Base-by-base conservation (phyloP, 1,284 basidiomycete genomes). In the Entoloma clypeatum region DNA sequence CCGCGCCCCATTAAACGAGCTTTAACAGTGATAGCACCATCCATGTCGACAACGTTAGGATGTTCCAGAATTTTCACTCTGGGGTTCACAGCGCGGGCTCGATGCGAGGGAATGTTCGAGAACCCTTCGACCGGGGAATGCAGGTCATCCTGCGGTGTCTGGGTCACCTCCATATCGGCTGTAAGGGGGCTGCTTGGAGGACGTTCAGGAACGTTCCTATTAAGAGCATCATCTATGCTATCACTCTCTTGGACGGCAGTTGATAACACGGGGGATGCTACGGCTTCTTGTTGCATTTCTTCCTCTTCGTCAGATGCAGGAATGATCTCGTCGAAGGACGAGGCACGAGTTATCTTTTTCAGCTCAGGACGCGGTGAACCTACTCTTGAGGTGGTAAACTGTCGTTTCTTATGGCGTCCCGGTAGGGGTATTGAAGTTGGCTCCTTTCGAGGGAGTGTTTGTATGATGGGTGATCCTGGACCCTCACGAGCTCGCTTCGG, bases 41-140 rank as follows among this genome's bases (percentile, higher is more conserved):
- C 61, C 44, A 64, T 49, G 6, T 41, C 45, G 25, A 52, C 43
- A n/a, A 67, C 53, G 29, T 54, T 43, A 5, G 56, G 46, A 25
- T 68, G 57, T 37, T 79, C 72, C 4, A 70, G 56, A 40, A 74
- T 53, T 50, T 74, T 75, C 11, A 83, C 69, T 3, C 65, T 64
- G 13, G 81, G 76, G 18, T 79, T 77, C 7, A 67, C 64, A 10
- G 57, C 61, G 31, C 74, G 71, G 2, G 56, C 59, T 39, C 71
- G 70, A 54, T 78, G 78, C 2, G 60, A 56, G 25, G 75, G 73
- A 1, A 64, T 27, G 21, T 41, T 53, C 14, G 26, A 11, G 14
- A n/a, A 27, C 30, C n/a, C n/a, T n/a, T n/a, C n/a, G 28, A 36
- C 18, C 41, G 28, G 4, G 40, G 40, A 19, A 39, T 41, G n/a